These are phyloP conservation scores for Tuctoria greenei DNA, from an alignment of 176 grass and related monocot genomes.

Conservation along the genomic window DNA sequence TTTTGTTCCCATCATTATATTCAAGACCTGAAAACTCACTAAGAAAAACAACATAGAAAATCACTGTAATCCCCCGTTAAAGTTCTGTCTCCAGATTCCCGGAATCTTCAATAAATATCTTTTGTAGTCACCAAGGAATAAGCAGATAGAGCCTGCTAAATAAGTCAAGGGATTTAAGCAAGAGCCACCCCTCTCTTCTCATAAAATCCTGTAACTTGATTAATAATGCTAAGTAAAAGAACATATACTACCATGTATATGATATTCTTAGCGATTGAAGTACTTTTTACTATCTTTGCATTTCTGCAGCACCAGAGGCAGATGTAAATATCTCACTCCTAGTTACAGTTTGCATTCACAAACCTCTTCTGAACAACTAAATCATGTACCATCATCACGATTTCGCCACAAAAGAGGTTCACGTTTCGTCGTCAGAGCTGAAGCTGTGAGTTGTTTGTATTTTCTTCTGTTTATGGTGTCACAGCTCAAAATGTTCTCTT, in stretches of 20 bases:
- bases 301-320: slow-evolving; percentile 56
- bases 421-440: slow-evolving; percentile 80
- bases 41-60: not conserved
- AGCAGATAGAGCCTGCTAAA: not conserved
- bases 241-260: not conserved
- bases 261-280: not conserved
- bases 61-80: not conserved
- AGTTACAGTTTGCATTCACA: slow-evolving; percentile 47
- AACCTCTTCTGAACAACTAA: slow-evolving; percentile 41
- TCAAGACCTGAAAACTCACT: not conserved
- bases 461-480: slow-evolving; percentile 6
- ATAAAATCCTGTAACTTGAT: not conserved
- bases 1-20: not conserved
- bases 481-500: slow-evolving; percentile 12
- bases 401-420: slow-evolving; percentile 52
- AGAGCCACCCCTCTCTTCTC: not conserved
- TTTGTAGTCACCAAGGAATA: not conserved
- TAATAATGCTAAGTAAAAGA: slow-evolving; percentile 4
- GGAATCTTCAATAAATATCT: not conserved
- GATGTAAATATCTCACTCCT: slow-evolving; percentile 45
- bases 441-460: slow-evolving; percentile 59
- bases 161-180: not conserved
- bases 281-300: slow-evolving; percentile 21
- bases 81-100: not conserved
- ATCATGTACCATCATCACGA: slow-evolving; percentile 45